phyloP scores from a whole-genome alignment of 768 basidiomycete species.

The Scleroderma bovista region DNA sequence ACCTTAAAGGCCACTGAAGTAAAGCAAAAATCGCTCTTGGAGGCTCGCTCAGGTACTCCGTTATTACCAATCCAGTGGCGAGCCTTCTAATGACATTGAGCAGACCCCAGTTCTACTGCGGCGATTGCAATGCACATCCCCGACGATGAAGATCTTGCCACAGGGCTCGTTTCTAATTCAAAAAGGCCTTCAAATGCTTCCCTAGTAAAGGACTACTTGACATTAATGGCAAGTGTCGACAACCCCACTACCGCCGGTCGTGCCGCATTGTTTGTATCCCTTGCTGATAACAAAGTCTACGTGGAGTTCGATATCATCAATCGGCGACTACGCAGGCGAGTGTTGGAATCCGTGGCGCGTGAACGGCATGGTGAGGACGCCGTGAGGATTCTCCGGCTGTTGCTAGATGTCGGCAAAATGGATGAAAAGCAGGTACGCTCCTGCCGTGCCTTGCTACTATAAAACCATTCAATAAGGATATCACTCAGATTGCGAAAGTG shows the following conservation, averaged over 20 bases:
- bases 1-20: conserved; percentile 65
- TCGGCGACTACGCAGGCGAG: conserved; percentile 57
- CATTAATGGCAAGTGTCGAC: conserved; percentile 73
- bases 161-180: conserved; percentile 52
- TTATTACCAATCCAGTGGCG: conserved; percentile 3
- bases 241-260: conserved; percentile 73
- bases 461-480: conserved; percentile 1
- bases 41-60: conserved; percentile 55
- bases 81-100: not conserved
- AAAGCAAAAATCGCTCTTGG: conserved; percentile 54
- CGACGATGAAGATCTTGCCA: conserved; percentile 56
- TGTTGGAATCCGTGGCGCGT: conserved; percentile 73
- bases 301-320: conserved; percentile 77
- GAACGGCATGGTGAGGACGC: conserved; percentile 83
- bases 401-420: conserved; percentile 83
- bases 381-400: conserved; percentile 72
- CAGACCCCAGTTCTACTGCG: conserved; percentile 64
- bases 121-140: conserved; percentile 59
- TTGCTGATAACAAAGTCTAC: conserved; percentile 63
- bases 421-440: conserved; percentile 88
- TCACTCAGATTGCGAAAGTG: conserved; percentile 77
- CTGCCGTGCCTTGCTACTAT: not conserved
- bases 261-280: conserved; percentile 66
- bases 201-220: conserved; percentile 75
- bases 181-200: conserved; percentile 51